Conservation (phyloP, 208 protist genomes). For the Crithidia acanthocephali region DNA sequence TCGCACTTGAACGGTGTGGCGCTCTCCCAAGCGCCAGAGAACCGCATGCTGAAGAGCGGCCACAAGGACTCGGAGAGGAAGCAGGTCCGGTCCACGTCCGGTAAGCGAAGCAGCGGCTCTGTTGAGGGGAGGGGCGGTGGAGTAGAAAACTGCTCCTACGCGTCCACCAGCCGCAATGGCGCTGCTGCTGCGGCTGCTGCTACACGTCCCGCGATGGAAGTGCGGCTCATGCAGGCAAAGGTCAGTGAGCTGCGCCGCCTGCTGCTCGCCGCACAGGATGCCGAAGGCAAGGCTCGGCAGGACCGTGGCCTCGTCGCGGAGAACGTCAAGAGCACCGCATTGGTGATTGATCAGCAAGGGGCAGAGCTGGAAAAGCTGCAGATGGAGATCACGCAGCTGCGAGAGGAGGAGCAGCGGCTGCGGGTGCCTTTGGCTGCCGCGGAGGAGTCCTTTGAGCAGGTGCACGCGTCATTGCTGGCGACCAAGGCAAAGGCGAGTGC, state of each 20-base stretch:
- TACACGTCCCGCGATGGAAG: constrained; percentile 30
- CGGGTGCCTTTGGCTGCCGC: constrained; percentile 45
- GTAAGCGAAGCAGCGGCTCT: not conserved
- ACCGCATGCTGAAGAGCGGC: constrained; percentile 49
- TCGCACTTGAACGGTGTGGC: constrained; percentile 59
- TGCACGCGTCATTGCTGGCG: constrained; percentile 70
- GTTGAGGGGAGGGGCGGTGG: not conserved
- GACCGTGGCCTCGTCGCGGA: constrained; percentile 57
- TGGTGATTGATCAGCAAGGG: constrained; percentile 69
- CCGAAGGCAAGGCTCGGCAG: constrained; percentile 47
- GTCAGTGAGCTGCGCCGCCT: constrained; percentile 73
- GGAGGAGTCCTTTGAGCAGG: constrained; percentile 79
- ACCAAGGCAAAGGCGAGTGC: constrained; percentile 29
- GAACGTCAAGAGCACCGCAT: constrained; percentile 55
- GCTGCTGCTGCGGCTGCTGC: not conserved
- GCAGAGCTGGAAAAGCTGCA: constrained; percentile 53
- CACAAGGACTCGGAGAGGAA: constrained; percentile 19
- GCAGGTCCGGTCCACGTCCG: not conserved
- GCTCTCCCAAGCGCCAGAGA: constrained; percentile 70
- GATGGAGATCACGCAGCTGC: constrained; percentile 49
- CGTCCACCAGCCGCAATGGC: not conserved
- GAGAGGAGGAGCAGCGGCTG: constrained; percentile 42
- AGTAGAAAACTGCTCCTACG: not conserved
- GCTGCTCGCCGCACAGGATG: constrained; percentile 45
- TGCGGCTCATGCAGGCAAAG: constrained; percentile 56